phyloP scores from a whole-genome alignment of 805 yeast species.

The Teunomyces barrocoloradensis region DNA sequence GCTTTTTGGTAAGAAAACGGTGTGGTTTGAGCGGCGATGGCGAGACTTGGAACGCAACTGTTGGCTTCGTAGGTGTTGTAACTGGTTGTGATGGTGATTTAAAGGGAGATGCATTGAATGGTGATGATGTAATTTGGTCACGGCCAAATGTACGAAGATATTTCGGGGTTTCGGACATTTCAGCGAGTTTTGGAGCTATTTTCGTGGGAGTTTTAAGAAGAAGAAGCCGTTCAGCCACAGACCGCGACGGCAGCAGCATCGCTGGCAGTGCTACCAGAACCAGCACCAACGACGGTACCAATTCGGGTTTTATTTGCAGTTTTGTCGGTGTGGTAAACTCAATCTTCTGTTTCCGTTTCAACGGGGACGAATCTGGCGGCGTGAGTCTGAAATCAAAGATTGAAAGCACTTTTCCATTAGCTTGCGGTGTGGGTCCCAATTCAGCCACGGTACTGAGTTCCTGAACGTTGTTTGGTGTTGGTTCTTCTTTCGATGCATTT shows the following conservation, averaged over 20 bases:
- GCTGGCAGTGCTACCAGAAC: no score
- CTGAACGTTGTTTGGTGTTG: constrained; percentile 50
- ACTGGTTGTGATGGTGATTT: neutral
- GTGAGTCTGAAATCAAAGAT: constrained; percentile 58
- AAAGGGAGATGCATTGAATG: neutral
- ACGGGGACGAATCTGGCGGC: constrained; percentile 44
- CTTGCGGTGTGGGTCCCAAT: constrained; percentile 86
- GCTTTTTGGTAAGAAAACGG: constrained; percentile 25
- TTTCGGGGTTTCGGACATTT: constrained; percentile 20
- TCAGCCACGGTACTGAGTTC: constrained; percentile 26
- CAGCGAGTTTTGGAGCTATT: neutral
- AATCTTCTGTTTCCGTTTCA: constrained; percentile 14
- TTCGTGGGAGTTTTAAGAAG: neutral
- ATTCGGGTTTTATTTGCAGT: constrained; percentile 2
- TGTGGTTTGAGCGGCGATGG: constrained; percentile 46
- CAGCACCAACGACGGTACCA: neutral
- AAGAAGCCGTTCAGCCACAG: constrained; percentile 7
- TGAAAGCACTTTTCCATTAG: constrained; percentile 72
- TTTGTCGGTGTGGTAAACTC: constrained; percentile 38
- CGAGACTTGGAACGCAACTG: constrained; percentile 34
- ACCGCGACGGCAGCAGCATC: neutral
- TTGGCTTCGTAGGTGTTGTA: constrained; percentile 9
- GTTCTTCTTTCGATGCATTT: neutral
- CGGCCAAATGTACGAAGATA: constrained; percentile 16
- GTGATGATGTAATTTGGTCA: constrained; percentile 5